A percentile compares a stretch with the other conserved stretches of the same genome.
phyloP scores from a whole-genome alignment of 352 stramenopile species.

The Thalassiosira sp. region DNA sequence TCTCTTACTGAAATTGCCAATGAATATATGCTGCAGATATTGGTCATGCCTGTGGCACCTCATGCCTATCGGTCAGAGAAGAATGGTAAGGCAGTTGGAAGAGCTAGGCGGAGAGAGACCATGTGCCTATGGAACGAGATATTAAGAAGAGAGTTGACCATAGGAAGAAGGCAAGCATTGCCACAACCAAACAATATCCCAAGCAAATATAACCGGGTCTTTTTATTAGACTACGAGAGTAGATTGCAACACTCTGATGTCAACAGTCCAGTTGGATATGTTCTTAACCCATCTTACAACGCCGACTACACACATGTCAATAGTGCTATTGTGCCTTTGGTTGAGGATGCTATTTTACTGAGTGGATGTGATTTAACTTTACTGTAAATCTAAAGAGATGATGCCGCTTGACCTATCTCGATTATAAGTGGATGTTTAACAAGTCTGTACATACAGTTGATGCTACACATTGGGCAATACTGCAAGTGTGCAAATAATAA shows the following conservation, averaged over 20 bases:
- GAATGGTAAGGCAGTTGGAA: slow-evolving; percentile 54
- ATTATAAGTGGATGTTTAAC: too few species aligned
- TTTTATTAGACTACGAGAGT: slow-evolving; percentile 54
- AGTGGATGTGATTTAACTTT: slow-evolving; percentile 44
- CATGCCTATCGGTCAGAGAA: slow-evolving; percentile 49
- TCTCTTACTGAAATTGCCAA: slow-evolving; percentile 23
- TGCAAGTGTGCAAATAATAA: too few species aligned
- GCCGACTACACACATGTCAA: slow-evolving; percentile 69
- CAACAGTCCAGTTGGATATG: slow-evolving; percentile 44
- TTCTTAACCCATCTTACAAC: slow-evolving; percentile 53
- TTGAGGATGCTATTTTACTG: slow-evolving; percentile 41
- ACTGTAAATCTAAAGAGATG: too few species aligned
- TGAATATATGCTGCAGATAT: slow-evolving; percentile 44
- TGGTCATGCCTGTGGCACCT: slow-evolving; percentile 59
- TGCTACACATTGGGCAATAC: too few species aligned
- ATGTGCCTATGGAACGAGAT: slow-evolving; percentile 60
- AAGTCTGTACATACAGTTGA: too few species aligned
- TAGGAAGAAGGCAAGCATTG: not conserved
- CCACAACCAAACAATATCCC: not conserved
- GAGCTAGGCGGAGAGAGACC: slow-evolving; percentile 37
- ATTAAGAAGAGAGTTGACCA: slow-evolving; percentile 34
- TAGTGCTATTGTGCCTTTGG: slow-evolving; percentile 45
- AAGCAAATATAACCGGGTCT: slow-evolving; percentile 21
- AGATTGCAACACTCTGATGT: slow-evolving; percentile 21
- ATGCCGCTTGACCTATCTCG: too few species aligned